Conservation (phyloP, 2,329 filamentous ascomycete genomes). For the Aspergillus sp. region DNA sequence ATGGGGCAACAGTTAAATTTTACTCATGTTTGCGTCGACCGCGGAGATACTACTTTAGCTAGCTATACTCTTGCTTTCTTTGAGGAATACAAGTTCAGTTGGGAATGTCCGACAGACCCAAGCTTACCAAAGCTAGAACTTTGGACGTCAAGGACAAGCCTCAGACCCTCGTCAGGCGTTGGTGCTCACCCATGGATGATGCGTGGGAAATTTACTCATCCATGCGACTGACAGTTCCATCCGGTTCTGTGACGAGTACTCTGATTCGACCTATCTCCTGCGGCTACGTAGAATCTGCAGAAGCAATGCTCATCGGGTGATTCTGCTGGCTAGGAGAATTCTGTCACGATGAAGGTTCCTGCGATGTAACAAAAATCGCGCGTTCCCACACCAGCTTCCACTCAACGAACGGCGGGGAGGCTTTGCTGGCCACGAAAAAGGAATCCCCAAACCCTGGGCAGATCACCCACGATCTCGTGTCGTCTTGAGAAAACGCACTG, state of each 20-base stretch:
- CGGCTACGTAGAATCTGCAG: not conserved
- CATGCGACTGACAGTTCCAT: not conserved
- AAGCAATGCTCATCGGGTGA: not conserved
- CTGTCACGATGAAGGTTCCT: not conserved
- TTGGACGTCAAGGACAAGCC: not conserved
- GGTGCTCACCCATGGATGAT: not conserved
- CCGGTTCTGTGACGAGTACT: not conserved
- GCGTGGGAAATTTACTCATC: not conserved
- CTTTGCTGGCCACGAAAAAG: constrained; percentile 21
- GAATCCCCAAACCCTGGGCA: constrained; percentile 30
- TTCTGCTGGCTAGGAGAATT: not conserved
- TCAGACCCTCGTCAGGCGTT: not conserved
- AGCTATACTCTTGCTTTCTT: too few relatives aligned
- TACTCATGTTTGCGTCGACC: not conserved
- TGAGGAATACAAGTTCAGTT: too few relatives aligned
- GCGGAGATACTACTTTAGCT: too few relatives aligned
- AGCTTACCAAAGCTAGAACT: not conserved
- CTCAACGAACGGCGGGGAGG: constrained; percentile 19
- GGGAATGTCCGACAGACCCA: not conserved
- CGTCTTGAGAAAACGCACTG: constrained; percentile 6
- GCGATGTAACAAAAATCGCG: not conserved
- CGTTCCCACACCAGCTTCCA: not conserved
- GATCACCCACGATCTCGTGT: constrained; percentile 26
- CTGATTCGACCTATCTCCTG: not conserved
- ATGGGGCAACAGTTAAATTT: not conserved